phyloP scores from a whole-genome alignment of 257 asterid genomes.

The Dorcoceras hygrometricum region DNA sequence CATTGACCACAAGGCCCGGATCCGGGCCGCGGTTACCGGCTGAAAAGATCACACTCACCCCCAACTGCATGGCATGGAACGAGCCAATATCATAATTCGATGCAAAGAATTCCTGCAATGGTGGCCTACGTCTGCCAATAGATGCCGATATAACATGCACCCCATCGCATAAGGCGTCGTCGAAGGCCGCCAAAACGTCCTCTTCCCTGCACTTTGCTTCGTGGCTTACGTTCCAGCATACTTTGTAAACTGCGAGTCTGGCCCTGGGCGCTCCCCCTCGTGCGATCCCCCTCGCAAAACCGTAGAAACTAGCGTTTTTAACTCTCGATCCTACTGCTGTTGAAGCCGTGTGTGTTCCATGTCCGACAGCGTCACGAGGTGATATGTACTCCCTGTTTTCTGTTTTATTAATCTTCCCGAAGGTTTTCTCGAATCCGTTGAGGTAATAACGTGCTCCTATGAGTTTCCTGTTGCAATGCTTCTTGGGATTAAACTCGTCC shows the following conservation, averaged over 20 bases:
- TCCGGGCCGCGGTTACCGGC: constrained; percentile 65
- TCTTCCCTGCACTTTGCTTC: constrained; percentile 45
- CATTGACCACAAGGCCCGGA: constrained; percentile 39
- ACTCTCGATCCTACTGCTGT: constrained; percentile 49
- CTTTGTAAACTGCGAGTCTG: constrained; percentile 63
- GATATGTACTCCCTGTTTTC: constrained; percentile 38
- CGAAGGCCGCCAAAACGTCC: constrained; percentile 56
- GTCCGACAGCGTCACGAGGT: constrained; percentile 50
- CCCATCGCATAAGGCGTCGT: constrained; percentile 60
- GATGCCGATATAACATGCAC: constrained; percentile 53
- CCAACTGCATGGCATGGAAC: constrained; percentile 48
- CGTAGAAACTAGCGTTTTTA: constrained; percentile 24
- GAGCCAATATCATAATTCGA: constrained; percentile 42
- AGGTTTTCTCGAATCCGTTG: constrained; percentile 41
- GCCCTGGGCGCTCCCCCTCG: constrained; percentile 76
- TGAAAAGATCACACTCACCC: constrained; percentile 47
- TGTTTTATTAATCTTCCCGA: constrained; percentile 30
- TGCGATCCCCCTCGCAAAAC: constrained; percentile 44
- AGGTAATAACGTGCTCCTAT: constrained; percentile 55
- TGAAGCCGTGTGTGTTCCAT: constrained; percentile 72
- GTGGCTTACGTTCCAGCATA: constrained; percentile 48
- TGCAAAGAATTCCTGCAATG: constrained; percentile 26
- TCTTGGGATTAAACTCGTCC: constrained; percentile 38
- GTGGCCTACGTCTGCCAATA: constrained; percentile 37
- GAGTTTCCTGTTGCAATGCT: constrained; percentile 49